A percentile compares a stretch with the other conserved stretches of the same genome.
Evolutionary conservation across 2,329 filamentous ascomycete genomes (phyloP).

Genomic region (Alternaria ventricosa): DNA sequence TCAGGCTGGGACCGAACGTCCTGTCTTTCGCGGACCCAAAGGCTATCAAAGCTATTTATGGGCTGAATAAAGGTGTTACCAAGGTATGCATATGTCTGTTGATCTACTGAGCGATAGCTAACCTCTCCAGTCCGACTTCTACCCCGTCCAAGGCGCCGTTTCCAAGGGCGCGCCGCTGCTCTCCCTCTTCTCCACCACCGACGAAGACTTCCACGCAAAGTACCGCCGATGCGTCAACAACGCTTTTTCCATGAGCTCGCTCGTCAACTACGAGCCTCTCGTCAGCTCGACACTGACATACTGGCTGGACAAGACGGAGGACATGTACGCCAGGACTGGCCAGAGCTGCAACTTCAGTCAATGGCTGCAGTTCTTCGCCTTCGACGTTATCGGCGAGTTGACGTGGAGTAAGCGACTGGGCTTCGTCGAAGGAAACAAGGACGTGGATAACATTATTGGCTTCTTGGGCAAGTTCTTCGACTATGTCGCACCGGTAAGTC

Average conservation of each 20-base stretch:
- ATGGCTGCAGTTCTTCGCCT: slow-evolving; percentile 83
- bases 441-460: slow-evolving; percentile 75
- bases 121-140: slow-evolving; percentile 73
- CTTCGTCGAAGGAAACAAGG: slow-evolving; percentile 75
- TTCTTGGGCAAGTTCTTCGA: slow-evolving; percentile 70
- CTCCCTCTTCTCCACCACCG: slow-evolving; percentile 77
- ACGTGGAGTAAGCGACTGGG: slow-evolving; percentile 78
- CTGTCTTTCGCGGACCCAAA: slow-evolving; percentile 77
- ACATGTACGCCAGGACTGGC: slow-evolving; percentile 51
- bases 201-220: slow-evolving; percentile 76
- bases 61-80: slow-evolving; percentile 78
- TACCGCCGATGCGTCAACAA: slow-evolving; percentile 77
- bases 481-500: slow-evolving; percentile 71
- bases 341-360: slow-evolving; percentile 67
- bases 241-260: slow-evolving; percentile 77
- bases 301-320: slow-evolving; percentile 64
- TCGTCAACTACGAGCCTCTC: slow-evolving; percentile 80
- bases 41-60: slow-evolving; percentile 78
- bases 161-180: slow-evolving; percentile 71
- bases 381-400: slow-evolving; percentile 80
- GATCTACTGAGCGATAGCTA: not conserved
- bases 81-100: slow-evolving; percentile 62
- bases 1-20: slow-evolving; percentile 75
- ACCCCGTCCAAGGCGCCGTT: slow-evolving; percentile 77
- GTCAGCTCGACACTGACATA: slow-evolving; percentile 76